phyloP scores from a whole-genome alignment of 805 yeast genomes.

The Yarrowia sp. region DNA sequence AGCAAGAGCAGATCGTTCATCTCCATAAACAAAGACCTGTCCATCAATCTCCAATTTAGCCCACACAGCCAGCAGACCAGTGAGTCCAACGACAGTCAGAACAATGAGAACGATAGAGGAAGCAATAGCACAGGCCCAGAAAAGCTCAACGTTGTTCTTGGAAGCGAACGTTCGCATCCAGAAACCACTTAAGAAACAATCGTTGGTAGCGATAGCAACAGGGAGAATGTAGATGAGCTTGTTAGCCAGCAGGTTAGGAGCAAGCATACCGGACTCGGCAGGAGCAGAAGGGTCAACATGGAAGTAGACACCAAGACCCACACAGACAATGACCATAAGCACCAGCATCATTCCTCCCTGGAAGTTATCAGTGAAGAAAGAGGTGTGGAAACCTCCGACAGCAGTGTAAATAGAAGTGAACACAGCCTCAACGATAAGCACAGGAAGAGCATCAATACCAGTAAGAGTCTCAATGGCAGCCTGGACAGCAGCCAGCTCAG shows the following conservation, averaged over 20 bases:
- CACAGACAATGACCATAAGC: slow-evolving; percentile 64
- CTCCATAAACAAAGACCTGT: slow-evolving; percentile 33
- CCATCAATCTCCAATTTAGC: slow-evolving; percentile 64
- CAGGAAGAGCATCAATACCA: slow-evolving; percentile 73
- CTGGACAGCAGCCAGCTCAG: slow-evolving; percentile 79
- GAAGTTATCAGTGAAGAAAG: slow-evolving; percentile 81
- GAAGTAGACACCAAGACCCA: slow-evolving; percentile 75
- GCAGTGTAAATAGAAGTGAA: slow-evolving; percentile 86
- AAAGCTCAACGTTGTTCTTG: slow-evolving; percentile 67
- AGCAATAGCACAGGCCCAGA: slow-evolving; percentile 74
- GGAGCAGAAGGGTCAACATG: slow-evolving; percentile 63
- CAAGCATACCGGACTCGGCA: slow-evolving; percentile 52
- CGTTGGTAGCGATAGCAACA: slow-evolving; percentile 86
- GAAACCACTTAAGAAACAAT: slow-evolving; percentile 85
- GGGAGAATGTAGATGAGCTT: slow-evolving; percentile 79
- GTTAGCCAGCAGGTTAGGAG: slow-evolving; percentile 77
- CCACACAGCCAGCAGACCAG: slow-evolving; percentile 92
- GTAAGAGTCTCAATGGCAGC: slow-evolving; percentile 75
- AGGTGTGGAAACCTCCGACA: slow-evolving; percentile 84
- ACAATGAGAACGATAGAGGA: slow-evolving; percentile 61
- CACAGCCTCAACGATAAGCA: slow-evolving; percentile 77
- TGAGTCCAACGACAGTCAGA: slow-evolving; percentile 69
- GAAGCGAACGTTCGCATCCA: slow-evolving; percentile 96
- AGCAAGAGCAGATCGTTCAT: slow-evolving; percentile 44
- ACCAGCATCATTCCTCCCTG: slow-evolving; percentile 75